phyloP scores from a whole-genome alignment of 495 filamentous ascomycete species.

The Penicillium riverlandense region DNA sequence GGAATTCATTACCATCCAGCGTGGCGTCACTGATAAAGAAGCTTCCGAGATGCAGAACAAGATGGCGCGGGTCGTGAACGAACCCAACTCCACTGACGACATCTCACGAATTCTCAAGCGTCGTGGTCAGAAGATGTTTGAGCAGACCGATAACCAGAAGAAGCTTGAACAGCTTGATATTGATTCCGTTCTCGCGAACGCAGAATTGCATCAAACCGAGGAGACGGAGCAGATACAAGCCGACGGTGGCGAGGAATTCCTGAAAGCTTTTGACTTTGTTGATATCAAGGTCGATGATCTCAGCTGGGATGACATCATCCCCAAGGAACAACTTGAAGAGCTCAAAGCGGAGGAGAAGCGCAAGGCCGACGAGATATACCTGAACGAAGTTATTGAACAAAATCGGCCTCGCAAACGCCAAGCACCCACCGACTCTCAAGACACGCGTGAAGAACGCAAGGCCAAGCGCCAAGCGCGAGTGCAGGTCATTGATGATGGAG shows the following conservation, averaged over 20 bases:
- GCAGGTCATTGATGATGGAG: constrained; percentile 55
- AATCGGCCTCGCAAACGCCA: constrained; percentile 83
- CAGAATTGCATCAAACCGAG: constrained; percentile 90
- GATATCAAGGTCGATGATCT: constrained; percentile 91
- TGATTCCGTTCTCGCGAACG: constrained; percentile 90
- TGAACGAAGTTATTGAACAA: constrained; percentile 74
- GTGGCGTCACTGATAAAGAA: constrained; percentile 87
- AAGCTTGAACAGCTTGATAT: constrained; percentile 98
- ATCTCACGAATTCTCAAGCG: constrained; percentile 90
- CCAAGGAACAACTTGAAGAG: constrained; percentile 78
- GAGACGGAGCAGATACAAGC: constrained; percentile 84
- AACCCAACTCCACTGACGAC: constrained; percentile 81
- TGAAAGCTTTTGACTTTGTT: constrained; percentile 80
- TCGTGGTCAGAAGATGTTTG: constrained; percentile 93
- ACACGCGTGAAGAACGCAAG: constrained; percentile 77
- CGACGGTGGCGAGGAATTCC: constrained; percentile 87
- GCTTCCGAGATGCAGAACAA: constrained; percentile 66
- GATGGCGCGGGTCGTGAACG: constrained; percentile 51
- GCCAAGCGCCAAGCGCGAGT: constrained; percentile 89
- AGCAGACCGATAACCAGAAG: constrained; percentile 90
- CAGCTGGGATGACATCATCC: constrained; percentile 97
- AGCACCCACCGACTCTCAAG: constrained; percentile 54
- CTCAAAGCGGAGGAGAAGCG: constrained; percentile 85
- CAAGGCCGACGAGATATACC: constrained; percentile 74
- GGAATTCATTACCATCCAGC: constrained; percentile 96